Evolutionary conservation across 345 rosid species (phyloP).

Genomic region (Populus euphratica): DNA sequence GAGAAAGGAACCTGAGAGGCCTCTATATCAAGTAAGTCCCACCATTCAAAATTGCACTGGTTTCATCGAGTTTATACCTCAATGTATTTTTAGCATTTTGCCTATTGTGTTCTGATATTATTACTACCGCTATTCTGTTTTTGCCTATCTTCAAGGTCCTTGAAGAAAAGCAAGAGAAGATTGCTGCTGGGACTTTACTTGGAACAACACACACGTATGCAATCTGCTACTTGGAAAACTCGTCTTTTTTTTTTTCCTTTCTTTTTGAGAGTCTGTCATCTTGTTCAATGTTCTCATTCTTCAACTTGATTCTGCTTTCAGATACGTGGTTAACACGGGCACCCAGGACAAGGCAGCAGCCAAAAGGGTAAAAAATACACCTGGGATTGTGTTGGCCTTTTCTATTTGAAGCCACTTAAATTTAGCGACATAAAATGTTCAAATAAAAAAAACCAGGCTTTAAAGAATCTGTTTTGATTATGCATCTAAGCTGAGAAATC

Average conservation of each 20-base stretch:
- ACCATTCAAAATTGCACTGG: conserved; percentile 1
- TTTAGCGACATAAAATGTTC: background rate
- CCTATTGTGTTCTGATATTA: background rate
- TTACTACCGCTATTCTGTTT: background rate
- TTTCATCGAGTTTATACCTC: background rate
- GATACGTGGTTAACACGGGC: conserved; percentile 67
- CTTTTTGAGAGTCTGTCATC: background rate
- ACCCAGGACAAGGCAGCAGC: conserved; percentile 77
- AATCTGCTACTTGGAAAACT: background rate
- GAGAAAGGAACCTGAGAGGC: conserved; percentile 93
- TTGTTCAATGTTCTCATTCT: background rate
- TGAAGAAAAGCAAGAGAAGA: conserved; percentile 77
- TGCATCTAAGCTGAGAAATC: too few relatives aligned
- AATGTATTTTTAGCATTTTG: background rate
- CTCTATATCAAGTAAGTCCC: conserved; percentile 77
- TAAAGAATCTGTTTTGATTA: background rate
- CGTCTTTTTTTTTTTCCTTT: background rate
- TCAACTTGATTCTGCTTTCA: conserved; percentile 21
- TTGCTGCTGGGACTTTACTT: conserved; percentile 84
- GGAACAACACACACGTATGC: conserved; percentile 88
- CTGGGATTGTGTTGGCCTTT: background rate
- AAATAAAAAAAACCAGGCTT: background rate
- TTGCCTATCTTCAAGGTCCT: conserved; percentile 48
- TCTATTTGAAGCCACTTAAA: background rate
- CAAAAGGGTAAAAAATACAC: conserved; percentile 68